A percentile compares a stretch with the other conserved stretches of the same genome.
These are phyloP conservation scores for Colletotrichum camelliae DNA, from an alignment of 2,329 filamentous ascomycete species.

Conservation along the genomic window DNA sequence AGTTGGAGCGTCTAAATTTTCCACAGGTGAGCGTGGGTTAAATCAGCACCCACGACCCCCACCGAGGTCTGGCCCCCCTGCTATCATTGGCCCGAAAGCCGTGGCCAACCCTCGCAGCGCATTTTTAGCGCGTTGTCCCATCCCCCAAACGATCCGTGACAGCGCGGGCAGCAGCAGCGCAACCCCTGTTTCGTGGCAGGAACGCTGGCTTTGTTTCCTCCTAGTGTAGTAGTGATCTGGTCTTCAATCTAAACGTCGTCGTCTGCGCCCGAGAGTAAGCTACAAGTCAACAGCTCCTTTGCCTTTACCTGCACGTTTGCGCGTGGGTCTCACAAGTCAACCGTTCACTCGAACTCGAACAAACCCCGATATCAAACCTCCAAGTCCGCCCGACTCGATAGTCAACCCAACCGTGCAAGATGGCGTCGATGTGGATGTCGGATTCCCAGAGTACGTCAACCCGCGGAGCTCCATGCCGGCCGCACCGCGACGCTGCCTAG, in stretches of 20 bases:
- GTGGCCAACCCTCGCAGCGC: background rate
- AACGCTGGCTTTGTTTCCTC: slow-evolving; percentile 7
- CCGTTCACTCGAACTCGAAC: background rate
- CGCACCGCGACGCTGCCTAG: background rate
- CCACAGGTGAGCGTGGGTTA: background rate
- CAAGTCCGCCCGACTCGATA: background rate
- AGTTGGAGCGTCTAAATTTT: background rate
- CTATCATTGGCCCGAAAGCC: background rate
- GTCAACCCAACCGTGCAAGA: slow-evolving; percentile 41
- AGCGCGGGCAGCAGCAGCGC: background rate
- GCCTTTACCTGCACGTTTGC: background rate
- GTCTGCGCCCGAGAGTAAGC: background rate
- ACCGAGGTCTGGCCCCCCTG: background rate
- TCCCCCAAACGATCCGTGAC: background rate
- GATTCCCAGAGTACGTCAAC: slow-evolving; percentile 85
- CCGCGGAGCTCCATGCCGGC: background rate
- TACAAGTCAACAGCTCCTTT: background rate
- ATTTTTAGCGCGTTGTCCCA: background rate
- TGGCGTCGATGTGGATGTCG: slow-evolving; percentile 95
- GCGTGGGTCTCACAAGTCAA: background rate
- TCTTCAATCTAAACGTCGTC: slow-evolving; percentile 6
- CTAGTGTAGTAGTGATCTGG: slow-evolving; percentile 24
- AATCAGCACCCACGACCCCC: background rate
- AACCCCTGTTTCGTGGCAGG: slow-evolving; percentile 11
- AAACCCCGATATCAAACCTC: background rate